Evolutionary conservation across 805 yeast genomes (phyloP).

Genomic region (Schwanniomyces pseudopolymorphus): DNA sequence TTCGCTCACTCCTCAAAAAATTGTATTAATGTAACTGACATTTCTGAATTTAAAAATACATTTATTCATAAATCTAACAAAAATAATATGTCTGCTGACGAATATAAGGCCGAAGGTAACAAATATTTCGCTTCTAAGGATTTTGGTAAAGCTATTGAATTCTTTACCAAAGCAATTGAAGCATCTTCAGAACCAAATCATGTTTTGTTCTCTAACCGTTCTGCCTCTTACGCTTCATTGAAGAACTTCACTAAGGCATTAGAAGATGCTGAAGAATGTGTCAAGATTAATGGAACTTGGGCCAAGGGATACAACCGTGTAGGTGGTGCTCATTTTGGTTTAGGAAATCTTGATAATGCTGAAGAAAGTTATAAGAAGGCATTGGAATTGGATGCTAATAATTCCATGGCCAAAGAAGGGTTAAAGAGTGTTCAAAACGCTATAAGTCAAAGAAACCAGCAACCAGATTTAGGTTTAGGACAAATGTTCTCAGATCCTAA

Average conservation of each 20-base stretch:
- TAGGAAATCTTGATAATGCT: slow-evolving; percentile 77
- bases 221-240: slow-evolving; percentile 84
- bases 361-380: slow-evolving; percentile 72
- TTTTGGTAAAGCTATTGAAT: slow-evolving; percentile 73
- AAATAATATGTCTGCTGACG: slow-evolving; percentile 53
- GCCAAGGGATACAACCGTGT: slow-evolving; percentile 93
- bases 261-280: slow-evolving; percentile 82
- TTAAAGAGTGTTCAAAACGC: slow-evolving; percentile 67
- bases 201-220: slow-evolving; percentile 89
- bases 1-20: neutral
- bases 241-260: slow-evolving; percentile 73
- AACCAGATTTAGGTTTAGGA: slow-evolving; percentile 75
- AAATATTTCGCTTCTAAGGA: slow-evolving; percentile 89
- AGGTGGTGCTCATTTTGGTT: slow-evolving; percentile 91
- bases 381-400: slow-evolving; percentile 72
- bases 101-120: slow-evolving; percentile 88
- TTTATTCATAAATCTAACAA: neutral
- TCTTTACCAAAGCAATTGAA: slow-evolving; percentile 84
- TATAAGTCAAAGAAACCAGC: slow-evolving; percentile 47
- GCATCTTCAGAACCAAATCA: slow-evolving; percentile 83
- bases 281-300: slow-evolving; percentile 81
- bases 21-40: neutral
- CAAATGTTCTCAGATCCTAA: slow-evolving; percentile 79
- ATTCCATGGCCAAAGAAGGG: slow-evolving; percentile 87
- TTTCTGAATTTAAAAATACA: no score